These are phyloP conservation scores for Trifolium subterraneum DNA, from an alignment of 306 rosid genomes.

Conservation along the genomic window DNA sequence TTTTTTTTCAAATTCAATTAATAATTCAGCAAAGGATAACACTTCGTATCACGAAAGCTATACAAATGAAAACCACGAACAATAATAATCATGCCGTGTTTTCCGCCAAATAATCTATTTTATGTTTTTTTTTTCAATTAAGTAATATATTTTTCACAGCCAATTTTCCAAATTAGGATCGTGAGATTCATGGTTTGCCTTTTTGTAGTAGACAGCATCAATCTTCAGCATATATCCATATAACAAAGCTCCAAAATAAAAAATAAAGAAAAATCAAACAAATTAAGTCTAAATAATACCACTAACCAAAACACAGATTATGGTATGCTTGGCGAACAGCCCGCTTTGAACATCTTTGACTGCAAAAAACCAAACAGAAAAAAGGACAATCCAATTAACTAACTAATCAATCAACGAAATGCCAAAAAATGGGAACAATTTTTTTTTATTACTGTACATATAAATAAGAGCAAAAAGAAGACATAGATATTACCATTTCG, in stretches of 20 bases:
- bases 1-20: neutral
- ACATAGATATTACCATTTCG: slow-evolving; percentile 62
- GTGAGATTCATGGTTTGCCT: too few species aligned
- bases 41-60: too few species aligned
- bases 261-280: neutral
- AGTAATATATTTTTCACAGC: too few species aligned
- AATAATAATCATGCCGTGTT: too few species aligned
- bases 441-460: neutral
- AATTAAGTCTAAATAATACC: neutral
- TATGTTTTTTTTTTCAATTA: too few species aligned
- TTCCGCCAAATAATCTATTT: too few species aligned
- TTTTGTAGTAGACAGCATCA: too few species aligned
- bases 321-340: slow-evolving; percentile 92
- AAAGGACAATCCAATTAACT: slow-evolving; percentile 15
- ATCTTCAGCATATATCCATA: too few species aligned
- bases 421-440: neutral
- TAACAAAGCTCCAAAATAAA: neutral
- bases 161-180: too few species aligned
- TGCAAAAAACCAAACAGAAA: slow-evolving; percentile 43
- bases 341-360: slow-evolving; percentile 86
- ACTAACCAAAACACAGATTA: slow-evolving; percentile 69
- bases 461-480: too few species aligned
- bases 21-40: too few species aligned
- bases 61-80: too few species aligned
- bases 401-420: neutral